These are phyloP conservation scores for Tuctoria greenei DNA, from an alignment of 176 grass and related monocot genomes.

Conservation along the genomic window DNA sequence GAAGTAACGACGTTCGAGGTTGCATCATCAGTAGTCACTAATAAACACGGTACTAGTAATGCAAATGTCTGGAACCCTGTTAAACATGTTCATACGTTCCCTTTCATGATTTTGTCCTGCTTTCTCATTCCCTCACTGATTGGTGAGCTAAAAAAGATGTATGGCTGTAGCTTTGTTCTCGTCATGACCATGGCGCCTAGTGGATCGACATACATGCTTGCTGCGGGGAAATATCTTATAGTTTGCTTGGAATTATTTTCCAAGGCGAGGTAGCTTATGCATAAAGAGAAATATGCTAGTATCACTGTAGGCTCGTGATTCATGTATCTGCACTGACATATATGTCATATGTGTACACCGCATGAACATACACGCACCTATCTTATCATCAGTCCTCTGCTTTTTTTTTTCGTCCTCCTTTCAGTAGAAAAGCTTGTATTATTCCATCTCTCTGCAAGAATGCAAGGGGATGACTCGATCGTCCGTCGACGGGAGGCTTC, in stretches of 20 bases:
- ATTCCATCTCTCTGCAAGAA: conserved; percentile 9
- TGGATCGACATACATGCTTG: conserved; percentile 39
- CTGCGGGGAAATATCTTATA: conserved; percentile 4
- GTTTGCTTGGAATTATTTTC: background rate
- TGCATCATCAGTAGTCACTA: conserved; percentile 22
- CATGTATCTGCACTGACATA: background rate
- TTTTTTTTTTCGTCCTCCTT: conserved; percentile 7
- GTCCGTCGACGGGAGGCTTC: background rate
- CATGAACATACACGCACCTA: conserved; percentile 1
- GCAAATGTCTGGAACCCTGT: background rate
- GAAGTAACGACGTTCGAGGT: conserved; percentile 6
- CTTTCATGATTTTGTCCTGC: conserved; percentile 13
- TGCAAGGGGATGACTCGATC: background rate
- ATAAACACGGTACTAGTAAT: conserved; percentile 7
- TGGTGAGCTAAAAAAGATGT: conserved; percentile 8
- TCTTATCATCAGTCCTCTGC: background rate
- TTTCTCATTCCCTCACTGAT: conserved; percentile 6
- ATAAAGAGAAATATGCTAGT: background rate
- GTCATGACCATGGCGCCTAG: conserved; percentile 16
- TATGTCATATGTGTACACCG: background rate
- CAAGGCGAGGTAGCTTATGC: background rate
- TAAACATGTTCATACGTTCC: conserved; percentile 25
- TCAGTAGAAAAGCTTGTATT: conserved; percentile 10
- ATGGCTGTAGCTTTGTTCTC: conserved; percentile 21
- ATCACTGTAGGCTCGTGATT: background rate